Evolutionary conservation across 176 grass and related monocot genomes (phyloP).

Genomic region (Oropetium thomaeum): DNA sequence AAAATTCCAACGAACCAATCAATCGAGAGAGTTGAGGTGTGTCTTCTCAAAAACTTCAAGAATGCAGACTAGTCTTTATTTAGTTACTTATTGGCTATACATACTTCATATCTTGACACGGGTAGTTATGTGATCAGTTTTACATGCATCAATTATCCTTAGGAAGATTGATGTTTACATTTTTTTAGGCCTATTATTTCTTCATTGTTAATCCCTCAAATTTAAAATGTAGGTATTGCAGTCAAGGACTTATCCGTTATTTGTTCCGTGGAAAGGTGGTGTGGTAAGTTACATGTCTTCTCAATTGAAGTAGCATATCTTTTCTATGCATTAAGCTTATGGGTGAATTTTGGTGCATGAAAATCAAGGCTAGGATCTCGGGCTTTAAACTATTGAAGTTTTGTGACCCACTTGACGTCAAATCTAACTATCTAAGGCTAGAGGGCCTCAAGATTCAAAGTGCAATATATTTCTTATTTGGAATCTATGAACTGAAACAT

Average conservation of each 20-base stretch:
- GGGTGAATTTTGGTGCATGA: background rate
- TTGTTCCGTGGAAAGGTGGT: conserved; percentile 97
- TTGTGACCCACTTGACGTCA: background rate
- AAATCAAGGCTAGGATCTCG: background rate
- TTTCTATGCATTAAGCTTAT: background rate
- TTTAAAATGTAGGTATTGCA: conserved; percentile 70
- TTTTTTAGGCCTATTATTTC: background rate
- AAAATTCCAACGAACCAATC: conserved; percentile 87
- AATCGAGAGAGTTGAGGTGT: conserved; percentile 87
- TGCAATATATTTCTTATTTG: background rate
- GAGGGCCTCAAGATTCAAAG: background rate
- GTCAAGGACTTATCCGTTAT: conserved; percentile 78
- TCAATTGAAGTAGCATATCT: conserved; percentile 11
- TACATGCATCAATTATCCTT: background rate
- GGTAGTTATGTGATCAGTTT: conserved; percentile 8
- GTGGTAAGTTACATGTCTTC: conserved; percentile 68
- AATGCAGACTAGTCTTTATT: background rate
- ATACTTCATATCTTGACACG: background rate
- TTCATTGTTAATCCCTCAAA: conserved; percentile 22
- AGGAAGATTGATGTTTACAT: background rate
- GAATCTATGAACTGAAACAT: background rate
- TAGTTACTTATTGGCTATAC: background rate
- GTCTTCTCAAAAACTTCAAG: conserved; percentile 18
- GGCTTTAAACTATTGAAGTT: background rate
- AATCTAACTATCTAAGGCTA: background rate